Evolutionary conservation across 345 rosid species (phyloP), one percentile per base, ranked within the genome.

Genomic region (Conringia planisiliqua): DNA sequence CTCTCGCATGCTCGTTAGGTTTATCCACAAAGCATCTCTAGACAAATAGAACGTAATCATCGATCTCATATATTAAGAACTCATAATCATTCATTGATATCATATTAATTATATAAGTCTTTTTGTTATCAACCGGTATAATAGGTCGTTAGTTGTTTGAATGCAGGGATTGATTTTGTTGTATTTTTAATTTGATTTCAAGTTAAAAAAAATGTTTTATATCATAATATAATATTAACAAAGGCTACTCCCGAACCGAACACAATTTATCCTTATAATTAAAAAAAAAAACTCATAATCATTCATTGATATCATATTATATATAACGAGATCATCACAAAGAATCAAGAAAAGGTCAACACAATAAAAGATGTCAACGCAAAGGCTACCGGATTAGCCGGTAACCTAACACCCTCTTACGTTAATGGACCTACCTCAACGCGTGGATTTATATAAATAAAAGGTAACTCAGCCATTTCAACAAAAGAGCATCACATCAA

Each of bases 1-100:
- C 77, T 66, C 81, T 78, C 69, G 77, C 77, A 72, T 59, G 68
- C 73, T 72, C 77, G 51, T 78, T 60, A 48, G 68, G 77, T 78
- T 71, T 51, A 51, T 40, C 51, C 73, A 67, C 58, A 65, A 42
- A 22, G 26, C 57, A 46, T 22, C 32, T 10, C 3, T 7, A 42
- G 54, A 54, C 43, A 54, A 1, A 29, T 8, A 57, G 8, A 69
- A 69, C 26, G 22, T 46, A 70, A 70, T 32, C 44, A 59, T 44
- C 17, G 11, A 43, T 18, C 3, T 14, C 17, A 30, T 46, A 39
- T 26, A 46, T 46, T 33, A 62, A 26, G 9, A 16, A 60, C 44
- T 58, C 66, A 66, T 7, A 50, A 50, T 61, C 57, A 17, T 17
- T 50, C 58, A 50, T 50, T 35, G 51, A 66, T 71, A 65, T 58